Percentiles rank a stretch among this genome's conserved stretches.
These are phyloP conservation scores for Tulasnella sp. DNA, from an alignment of 768 basidiomycete genomes.

Conservation along the genomic window DNA sequence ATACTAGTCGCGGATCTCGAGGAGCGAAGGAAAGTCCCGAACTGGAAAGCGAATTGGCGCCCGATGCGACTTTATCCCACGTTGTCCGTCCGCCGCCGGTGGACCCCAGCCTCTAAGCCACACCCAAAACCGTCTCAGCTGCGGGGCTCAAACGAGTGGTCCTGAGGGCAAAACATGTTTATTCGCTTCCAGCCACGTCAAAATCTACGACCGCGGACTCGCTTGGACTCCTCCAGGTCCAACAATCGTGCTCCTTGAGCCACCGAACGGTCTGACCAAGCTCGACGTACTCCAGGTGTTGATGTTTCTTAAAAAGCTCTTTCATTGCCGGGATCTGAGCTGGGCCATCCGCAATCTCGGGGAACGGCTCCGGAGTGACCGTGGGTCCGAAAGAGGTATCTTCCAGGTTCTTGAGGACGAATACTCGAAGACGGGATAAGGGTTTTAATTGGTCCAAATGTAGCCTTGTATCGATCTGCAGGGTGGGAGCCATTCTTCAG, in stretches of 20 bases:
- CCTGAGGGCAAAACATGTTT: background rate
- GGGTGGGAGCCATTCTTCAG: background rate
- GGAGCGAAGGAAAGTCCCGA: background rate
- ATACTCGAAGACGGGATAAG: background rate
- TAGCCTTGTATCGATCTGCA: background rate
- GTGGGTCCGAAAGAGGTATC: background rate
- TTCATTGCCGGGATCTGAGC: background rate
- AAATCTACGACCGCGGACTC: background rate
- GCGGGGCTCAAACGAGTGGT: background rate
- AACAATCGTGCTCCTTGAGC: background rate
- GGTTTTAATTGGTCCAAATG: background rate
- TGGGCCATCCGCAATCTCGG: background rate
- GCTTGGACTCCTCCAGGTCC: background rate
- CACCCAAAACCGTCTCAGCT: background rate
- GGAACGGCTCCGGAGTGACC: background rate
- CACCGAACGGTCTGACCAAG: background rate
- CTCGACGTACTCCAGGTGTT: background rate
- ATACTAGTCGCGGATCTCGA: background rate
- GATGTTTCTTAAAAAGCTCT: background rate
- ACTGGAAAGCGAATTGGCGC: background rate
- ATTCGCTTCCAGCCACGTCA: background rate
- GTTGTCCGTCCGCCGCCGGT: background rate
- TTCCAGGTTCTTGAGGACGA: background rate
- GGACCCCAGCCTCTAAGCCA: background rate
- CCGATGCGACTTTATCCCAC: background rate